These are phyloP conservation scores for Lentinula sp. DNA, from an alignment of 768 basidiomycete genomes.

Conservation along the genomic window DNA sequence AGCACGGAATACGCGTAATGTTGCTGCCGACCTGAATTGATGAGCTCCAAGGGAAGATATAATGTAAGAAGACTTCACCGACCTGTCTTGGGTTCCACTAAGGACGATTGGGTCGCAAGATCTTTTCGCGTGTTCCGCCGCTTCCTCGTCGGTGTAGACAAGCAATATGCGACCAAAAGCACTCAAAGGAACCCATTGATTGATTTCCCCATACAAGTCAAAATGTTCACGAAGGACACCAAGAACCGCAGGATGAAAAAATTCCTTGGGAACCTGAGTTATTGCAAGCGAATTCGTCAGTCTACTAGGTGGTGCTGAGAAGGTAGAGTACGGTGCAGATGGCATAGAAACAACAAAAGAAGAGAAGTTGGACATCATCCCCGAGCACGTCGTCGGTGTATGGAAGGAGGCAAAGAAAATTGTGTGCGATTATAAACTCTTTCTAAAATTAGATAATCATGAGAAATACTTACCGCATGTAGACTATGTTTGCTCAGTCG, in stretches of 20 bases:
- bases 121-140: conserved; percentile 63
- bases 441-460: background rate
- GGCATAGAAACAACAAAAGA: conserved; percentile 6
- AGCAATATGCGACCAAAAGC: conserved; percentile 80
- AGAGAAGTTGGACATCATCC: background rate
- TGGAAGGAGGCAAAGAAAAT: background rate
- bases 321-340: background rate
- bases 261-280: conserved; percentile 66
- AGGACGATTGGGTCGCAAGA: conserved; percentile 61
- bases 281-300: conserved; percentile 83
- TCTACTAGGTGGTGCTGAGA: conserved; percentile 5
- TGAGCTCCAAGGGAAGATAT: conserved; percentile 2
- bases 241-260: conserved; percentile 71
- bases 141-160: conserved; percentile 61
- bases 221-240: conserved; percentile 69
- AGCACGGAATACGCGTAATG: conserved; percentile 67
- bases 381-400: background rate
- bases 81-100: conserved; percentile 46
- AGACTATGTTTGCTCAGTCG: too few species aligned
- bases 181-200: conserved; percentile 84
- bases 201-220: conserved; percentile 69
- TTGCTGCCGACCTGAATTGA: conserved; percentile 35
- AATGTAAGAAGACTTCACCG: conserved; percentile 16
- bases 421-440: background rate
- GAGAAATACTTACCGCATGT: background rate